phyloP scores from a whole-genome alignment of 495 filamentous ascomycete species.

The Pyrenopolyporus hunteri region DNA sequence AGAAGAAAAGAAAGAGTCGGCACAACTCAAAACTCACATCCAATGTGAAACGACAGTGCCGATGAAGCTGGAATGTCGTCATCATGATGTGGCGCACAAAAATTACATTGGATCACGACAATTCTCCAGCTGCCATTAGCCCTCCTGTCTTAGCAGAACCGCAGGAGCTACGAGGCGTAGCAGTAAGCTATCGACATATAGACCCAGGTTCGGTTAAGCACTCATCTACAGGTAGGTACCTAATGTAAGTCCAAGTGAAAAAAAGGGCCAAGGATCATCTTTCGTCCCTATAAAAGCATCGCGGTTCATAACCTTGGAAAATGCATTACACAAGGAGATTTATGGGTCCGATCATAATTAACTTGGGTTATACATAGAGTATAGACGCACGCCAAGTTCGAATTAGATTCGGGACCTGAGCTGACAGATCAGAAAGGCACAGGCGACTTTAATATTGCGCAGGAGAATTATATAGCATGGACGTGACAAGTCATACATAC shows the following conservation, averaged over 20 bases:
- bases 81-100: slow-evolving; percentile 19
- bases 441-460: background rate
- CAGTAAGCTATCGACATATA: background rate
- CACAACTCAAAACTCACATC: background rate
- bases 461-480: background rate
- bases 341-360: too few species aligned
- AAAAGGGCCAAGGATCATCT: slow-evolving; percentile 22
- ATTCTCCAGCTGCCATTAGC: slow-evolving; percentile 14
- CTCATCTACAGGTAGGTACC: too few species aligned
- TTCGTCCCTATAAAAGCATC: background rate
- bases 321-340: slow-evolving; percentile 4
- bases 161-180: slow-evolving; percentile 2
- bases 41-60: background rate
- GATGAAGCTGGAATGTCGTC: slow-evolving; percentile 16
- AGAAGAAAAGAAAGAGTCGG: slow-evolving; percentile 1
- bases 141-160: slow-evolving; percentile 32
- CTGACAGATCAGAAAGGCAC: background rate
- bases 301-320: slow-evolving; percentile 3
- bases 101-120: slow-evolving; percentile 25
- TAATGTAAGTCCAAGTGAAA: too few species aligned
- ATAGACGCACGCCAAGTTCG: background rate
- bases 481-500: too few species aligned
- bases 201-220: too few species aligned
- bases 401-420: slow-evolving; percentile 22
- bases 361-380: too few species aligned